Evolutionary conservation across 192 early-diverging fungal genomes (phyloP), one percentile per base, ranked within the genome.

Genomic region (Coemansia sp.): DNA sequence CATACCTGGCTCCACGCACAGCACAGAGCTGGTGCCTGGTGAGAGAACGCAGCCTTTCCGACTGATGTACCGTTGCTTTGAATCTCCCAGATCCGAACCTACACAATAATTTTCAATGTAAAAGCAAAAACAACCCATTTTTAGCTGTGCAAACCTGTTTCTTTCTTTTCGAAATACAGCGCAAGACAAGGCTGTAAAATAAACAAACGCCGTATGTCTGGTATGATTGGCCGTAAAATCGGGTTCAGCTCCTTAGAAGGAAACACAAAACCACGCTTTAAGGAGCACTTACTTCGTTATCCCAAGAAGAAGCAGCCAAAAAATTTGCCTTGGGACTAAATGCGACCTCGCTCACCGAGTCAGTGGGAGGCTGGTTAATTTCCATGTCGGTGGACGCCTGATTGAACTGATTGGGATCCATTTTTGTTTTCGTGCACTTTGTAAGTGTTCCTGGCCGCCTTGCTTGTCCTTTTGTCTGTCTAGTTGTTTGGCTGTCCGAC

Each of bases 1-100:
- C 79, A 8, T 83, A 83, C 80, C 73, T 61, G 63, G 18, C 81
- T 95, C 96, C 96, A 98, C 64, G 84, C 75, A 59, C 88, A 89
- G 74, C 90, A 90, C 38, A 98, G 86, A 37, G 85, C 94, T 15
- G 97, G 96, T 2, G 81, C 92, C 55, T 93, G 87, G 74, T 97
- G 96, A 33, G 81, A 71, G 63, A 93, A 96, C 28, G 86, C 66
- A 3, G 96, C 91, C 82, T 94, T 95, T 22, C 91, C 90, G 28
- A 87, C 65, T 1, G 94, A 88, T 54, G 84, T 76, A 73, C 94
- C 94, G 60, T 88, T 90, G 39, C 82, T 66, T 54, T 92, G 88
- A 48, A 97, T 88, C 78, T 98, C 95, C 79, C 92, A 99, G 63
- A 98, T 92, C 65, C 95, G 88, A 18, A 97, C 96, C 93, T 96